Conservation (phyloP, 2,329 filamentous ascomycete genomes). For the Graphiopsis chlorocephala region DNA sequence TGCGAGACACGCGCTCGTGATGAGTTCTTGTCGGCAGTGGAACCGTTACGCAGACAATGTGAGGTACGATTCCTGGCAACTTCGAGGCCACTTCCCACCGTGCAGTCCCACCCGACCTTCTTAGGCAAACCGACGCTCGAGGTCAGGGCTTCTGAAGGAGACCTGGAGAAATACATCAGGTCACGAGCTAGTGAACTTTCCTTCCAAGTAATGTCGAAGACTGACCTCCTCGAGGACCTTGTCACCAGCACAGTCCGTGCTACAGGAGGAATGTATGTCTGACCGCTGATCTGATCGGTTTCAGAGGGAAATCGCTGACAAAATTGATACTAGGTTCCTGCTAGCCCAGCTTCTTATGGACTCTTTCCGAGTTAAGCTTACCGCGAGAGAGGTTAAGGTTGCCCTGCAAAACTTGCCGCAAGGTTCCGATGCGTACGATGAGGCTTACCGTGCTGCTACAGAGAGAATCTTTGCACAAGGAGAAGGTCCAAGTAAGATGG, state of each 20-base stretch:
- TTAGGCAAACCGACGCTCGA: not conserved
- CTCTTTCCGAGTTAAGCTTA: not conserved
- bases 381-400: not conserved
- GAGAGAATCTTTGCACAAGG: not conserved
- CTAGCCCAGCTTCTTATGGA: not conserved
- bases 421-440: not conserved
- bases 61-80: not conserved
- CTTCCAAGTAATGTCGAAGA: not conserved
- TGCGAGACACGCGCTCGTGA: not conserved
- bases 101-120: not conserved
- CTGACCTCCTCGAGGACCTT: not conserved
- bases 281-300: too few relatives aligned
- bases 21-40: not conserved
- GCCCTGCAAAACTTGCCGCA: not conserved
- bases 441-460: not conserved
- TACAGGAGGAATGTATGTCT: constrained; percentile 2
- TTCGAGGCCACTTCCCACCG: not conserved
- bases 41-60: not conserved
- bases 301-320: too few relatives aligned
- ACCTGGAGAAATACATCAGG: not conserved
- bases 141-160: not conserved
- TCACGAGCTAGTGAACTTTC: not conserved
- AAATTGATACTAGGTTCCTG: constrained; percentile 1
- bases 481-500: not conserved
- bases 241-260: not conserved